A percentile compares a stretch with the other conserved stretches of the same genome.
Evolutionary conservation across 176 grass and related monocot species (phyloP).

Genomic region (Thinopyrum elongatum): DNA sequence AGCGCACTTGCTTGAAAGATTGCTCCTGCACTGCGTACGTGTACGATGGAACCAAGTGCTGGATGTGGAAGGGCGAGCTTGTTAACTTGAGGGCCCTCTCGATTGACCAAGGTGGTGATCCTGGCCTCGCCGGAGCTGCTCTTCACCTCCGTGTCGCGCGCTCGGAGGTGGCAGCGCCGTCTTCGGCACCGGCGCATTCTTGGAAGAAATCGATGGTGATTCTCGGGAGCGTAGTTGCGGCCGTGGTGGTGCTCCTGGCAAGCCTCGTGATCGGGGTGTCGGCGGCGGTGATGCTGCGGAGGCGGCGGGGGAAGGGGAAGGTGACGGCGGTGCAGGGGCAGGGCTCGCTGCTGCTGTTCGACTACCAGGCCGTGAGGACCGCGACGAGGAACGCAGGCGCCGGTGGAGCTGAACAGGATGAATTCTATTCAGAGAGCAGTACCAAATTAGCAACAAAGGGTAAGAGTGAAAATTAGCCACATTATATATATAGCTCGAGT

Average conservation of each 20-base stretch:
- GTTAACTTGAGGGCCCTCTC: conserved; percentile 10
- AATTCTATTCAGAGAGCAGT: background rate
- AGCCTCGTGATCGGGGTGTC: conserved; percentile 6
- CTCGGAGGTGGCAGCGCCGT: conserved; percentile 27
- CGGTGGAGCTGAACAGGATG: background rate
- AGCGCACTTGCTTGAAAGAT: conserved; percentile 29
- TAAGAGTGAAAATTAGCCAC: background rate
- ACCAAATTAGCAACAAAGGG: background rate
- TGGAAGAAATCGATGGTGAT: conserved; percentile 48
- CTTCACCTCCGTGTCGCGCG: conserved; percentile 43
- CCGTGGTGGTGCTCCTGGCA: conserved; percentile 30
- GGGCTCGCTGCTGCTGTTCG: conserved; percentile 42
- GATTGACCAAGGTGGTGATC: conserved; percentile 4
- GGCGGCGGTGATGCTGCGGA: conserved; percentile 20
- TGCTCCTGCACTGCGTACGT: conserved; percentile 42
- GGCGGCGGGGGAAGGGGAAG: conserved; percentile 34
- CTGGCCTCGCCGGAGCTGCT: background rate
- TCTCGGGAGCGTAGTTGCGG: background rate
- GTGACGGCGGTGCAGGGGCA: conserved; percentile 46
- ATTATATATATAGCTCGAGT: background rate
- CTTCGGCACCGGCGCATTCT: background rate
- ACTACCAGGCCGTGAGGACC: conserved; percentile 35
- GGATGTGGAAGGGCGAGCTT: conserved; percentile 39
- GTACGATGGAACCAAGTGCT: conserved; percentile 31
- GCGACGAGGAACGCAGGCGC: conserved; percentile 21